A percentile compares a stretch with the other conserved stretches of the same genome.
These are phyloP conservation scores for Aspergillus carbonarius DNA, from an alignment of 2,329 filamentous ascomycete genomes.

Conservation along the genomic window DNA sequence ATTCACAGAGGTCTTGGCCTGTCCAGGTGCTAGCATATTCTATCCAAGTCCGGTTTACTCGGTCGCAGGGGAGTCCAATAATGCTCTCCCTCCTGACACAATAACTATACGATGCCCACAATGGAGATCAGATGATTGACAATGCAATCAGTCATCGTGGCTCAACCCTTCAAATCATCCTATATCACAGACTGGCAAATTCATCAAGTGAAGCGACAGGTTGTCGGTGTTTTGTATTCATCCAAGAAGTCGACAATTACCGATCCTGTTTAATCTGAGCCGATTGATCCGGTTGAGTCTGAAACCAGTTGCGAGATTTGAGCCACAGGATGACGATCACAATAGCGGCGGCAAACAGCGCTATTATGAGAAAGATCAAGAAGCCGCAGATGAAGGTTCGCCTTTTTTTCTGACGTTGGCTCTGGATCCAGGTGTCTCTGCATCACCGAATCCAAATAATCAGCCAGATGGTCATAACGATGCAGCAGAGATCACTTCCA, in stretches of 20 bases:
- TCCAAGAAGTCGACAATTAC: background rate
- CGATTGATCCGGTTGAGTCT: constrained; percentile 3
- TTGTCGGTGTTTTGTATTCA: background rate
- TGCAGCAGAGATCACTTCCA: background rate
- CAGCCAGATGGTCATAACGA: background rate
- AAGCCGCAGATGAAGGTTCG: constrained; percentile 48
- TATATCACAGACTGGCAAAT: background rate
- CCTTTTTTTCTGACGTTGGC: constrained; percentile 50
- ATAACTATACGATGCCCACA: no score
- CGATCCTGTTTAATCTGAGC: background rate
- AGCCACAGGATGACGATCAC: constrained; percentile 49
- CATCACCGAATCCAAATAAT: background rate
- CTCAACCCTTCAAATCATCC: no score
- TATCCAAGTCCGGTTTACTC: background rate
- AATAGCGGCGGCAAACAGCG: constrained; percentile 43
- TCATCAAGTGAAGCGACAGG: background rate
- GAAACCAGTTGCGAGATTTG: constrained; percentile 35
- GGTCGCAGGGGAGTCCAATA: background rate
- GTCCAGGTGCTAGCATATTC: background rate
- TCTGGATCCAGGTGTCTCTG: constrained; percentile 56
- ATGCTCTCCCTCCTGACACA: no score
- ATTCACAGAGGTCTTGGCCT: background rate
- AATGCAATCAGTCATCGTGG: no score
- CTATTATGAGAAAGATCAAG: constrained; percentile 29
- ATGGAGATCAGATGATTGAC: no score